Evolutionary conservation across 345 rosid genomes (phyloP).

Genomic region (Barbarea vulgaris): DNA sequence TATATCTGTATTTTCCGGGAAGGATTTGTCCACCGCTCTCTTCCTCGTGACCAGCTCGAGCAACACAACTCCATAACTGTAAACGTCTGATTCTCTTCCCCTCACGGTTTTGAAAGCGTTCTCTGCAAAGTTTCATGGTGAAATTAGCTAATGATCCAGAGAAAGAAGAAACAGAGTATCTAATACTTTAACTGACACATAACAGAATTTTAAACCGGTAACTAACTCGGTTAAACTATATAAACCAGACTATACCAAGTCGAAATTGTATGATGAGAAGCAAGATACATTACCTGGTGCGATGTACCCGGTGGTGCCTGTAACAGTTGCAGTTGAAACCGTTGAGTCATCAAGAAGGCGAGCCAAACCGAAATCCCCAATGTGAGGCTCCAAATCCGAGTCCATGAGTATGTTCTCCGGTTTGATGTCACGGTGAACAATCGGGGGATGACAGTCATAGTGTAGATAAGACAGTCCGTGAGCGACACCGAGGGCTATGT

Average conservation of each 20-base stretch:
- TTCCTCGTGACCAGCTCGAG: constrained; percentile 63
- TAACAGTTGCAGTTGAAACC: constrained; percentile 44
- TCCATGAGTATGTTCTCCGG: constrained; percentile 79
- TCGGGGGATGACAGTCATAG: constrained; percentile 68
- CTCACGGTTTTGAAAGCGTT: constrained; percentile 54
- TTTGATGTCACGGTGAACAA: constrained; percentile 82
- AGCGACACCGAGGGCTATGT: constrained; percentile 67
- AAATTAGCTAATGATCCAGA: not conserved
- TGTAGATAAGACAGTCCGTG: constrained; percentile 86
- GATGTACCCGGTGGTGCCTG: constrained; percentile 76
- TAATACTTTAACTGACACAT: not conserved
- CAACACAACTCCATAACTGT: constrained; percentile 71
- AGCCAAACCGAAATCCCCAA: constrained; percentile 85
- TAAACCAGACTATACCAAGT: not conserved
- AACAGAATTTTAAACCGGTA: constrained; percentile 8
- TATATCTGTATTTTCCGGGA: constrained; percentile 43
- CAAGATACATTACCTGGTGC: constrained; percentile 75
- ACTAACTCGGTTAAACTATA: not conserved
- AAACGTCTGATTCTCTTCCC: constrained; percentile 69
- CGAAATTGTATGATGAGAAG: not conserved
- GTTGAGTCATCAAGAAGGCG: constrained; percentile 61
- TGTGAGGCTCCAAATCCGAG: constrained; percentile 70
- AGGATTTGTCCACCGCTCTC: constrained; percentile 52
- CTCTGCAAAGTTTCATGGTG: constrained; percentile 46
- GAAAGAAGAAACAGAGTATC: not conserved